Conservation (phyloP, 2,329 filamentous ascomycete genomes). For the Claviceps sp. region DNA sequence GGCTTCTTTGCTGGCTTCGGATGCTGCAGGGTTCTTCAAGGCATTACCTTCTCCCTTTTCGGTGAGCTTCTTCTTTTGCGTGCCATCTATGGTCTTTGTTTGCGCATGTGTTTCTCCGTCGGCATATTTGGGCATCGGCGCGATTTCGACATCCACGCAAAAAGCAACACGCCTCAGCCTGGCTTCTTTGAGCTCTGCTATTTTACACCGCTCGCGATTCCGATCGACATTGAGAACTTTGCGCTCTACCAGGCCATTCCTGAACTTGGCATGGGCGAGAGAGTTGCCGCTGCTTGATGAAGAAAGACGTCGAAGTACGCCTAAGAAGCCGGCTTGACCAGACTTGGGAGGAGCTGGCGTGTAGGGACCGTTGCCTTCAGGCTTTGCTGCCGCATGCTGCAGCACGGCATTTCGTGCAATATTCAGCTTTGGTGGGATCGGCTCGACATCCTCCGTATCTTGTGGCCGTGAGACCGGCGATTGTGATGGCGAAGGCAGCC, state of each 20-base stretch:
- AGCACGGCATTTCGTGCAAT: constrained; percentile 46
- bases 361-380: constrained; percentile 52
- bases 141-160: constrained; percentile 94
- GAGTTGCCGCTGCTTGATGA: constrained; percentile 40
- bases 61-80: constrained; percentile 46
- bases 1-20: constrained; percentile 36
- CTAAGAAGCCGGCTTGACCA: constrained; percentile 59
- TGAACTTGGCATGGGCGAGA: constrained; percentile 15
- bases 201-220: constrained; percentile 62
- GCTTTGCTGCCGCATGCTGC: constrained; percentile 38
- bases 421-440: constrained; percentile 33
- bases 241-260: constrained; percentile 64
- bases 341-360: constrained; percentile 61
- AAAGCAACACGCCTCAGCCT: constrained; percentile 86
- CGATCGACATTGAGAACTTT: constrained; percentile 75
- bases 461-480: constrained; percentile 12
- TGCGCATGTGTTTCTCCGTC: constrained; percentile 38
- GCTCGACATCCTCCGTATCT: constrained; percentile 19
- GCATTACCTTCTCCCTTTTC: constrained; percentile 65
- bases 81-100: constrained; percentile 29
- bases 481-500: constrained; percentile 5
- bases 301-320: constrained; percentile 70
- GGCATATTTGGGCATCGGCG: constrained; percentile 66
- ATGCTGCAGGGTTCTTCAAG: constrained; percentile 50
- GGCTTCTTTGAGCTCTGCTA: constrained; percentile 64